Conservation (phyloP, 202 grass and related monocot species). For the Cymbopogon flexuosus region DNA sequence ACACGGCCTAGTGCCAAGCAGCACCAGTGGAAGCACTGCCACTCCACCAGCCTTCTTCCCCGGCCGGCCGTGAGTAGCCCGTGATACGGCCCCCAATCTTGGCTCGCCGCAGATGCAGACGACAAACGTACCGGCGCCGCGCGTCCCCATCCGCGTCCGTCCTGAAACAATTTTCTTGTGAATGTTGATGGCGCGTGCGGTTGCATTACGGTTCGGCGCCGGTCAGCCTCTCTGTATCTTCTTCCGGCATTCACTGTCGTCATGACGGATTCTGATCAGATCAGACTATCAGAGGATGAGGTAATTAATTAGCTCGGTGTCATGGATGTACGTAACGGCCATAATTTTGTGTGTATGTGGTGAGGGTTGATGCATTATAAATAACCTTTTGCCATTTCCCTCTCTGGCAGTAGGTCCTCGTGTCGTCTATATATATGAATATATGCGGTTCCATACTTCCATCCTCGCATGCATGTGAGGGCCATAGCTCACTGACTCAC, state of each 20-base stretch:
- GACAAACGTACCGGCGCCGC: neutral
- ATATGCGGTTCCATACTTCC: neutral
- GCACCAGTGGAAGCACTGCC: neutral
- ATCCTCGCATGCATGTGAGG: conserved; percentile 17
- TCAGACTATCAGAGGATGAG: no score
- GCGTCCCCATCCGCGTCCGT: neutral
- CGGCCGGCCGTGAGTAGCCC: neutral
- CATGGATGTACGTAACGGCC: neutral
- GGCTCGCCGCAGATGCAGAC: neutral
- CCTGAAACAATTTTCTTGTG: neutral
- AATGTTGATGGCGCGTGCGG: neutral
- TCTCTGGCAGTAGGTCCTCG: no score
- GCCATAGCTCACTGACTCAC: neutral
- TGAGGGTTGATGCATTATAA: no score
- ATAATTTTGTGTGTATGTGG: no score
- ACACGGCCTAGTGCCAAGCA: neutral
- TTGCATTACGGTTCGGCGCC: no score
- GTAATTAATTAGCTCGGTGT: neutral
- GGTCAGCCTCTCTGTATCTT: neutral
- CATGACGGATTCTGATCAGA: neutral
- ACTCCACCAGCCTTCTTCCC: neutral
- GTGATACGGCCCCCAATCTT: neutral
- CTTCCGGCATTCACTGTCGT: neutral
- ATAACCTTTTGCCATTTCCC: no score
- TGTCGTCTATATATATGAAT: no score